Conservation (phyloP, 345 rosid genomes). For the Syzygium jambos region DNA sequence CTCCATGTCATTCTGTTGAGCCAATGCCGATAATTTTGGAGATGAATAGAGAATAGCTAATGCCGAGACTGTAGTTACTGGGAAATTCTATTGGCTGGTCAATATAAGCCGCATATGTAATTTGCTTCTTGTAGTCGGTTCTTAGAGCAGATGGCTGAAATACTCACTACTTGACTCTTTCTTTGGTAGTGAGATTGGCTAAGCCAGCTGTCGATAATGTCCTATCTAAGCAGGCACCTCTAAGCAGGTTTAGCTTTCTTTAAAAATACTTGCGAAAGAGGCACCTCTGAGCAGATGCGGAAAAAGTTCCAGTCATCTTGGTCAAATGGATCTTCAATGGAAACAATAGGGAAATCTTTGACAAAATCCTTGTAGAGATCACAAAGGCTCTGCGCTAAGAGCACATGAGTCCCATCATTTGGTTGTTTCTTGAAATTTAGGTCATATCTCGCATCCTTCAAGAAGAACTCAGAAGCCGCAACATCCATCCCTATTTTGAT, state of each 20-base stretch:
- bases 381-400: conserved; percentile 68
- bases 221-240: neutral
- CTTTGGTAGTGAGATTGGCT: conserved; percentile 64
- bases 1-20: no score
- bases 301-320: conserved; percentile 9
- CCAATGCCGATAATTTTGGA: neutral
- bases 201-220: conserved; percentile 54
- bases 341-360: conserved; percentile 85
- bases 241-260: conserved; percentile 16
- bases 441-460: conserved; percentile 80
- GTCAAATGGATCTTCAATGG: conserved; percentile 97
- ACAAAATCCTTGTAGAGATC: conserved; percentile 81
- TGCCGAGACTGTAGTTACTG: neutral
- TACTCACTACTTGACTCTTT: neutral
- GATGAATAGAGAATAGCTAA: neutral
- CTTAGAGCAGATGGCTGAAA: neutral
- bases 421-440: conserved; percentile 94
- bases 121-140: neutral
- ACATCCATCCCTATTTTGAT: conserved; percentile 99
- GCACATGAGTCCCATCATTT: conserved; percentile 79
- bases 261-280: neutral
- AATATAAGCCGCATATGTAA: neutral
- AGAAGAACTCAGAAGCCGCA: conserved; percentile 92
- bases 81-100: neutral
- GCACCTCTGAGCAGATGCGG: neutral